A percentile compares a stretch with the other conserved stretches of the same genome.
phyloP scores from a whole-genome alignment of 2,329 filamentous ascomycete genomes.

The Tolypocladium tropicale region DNA sequence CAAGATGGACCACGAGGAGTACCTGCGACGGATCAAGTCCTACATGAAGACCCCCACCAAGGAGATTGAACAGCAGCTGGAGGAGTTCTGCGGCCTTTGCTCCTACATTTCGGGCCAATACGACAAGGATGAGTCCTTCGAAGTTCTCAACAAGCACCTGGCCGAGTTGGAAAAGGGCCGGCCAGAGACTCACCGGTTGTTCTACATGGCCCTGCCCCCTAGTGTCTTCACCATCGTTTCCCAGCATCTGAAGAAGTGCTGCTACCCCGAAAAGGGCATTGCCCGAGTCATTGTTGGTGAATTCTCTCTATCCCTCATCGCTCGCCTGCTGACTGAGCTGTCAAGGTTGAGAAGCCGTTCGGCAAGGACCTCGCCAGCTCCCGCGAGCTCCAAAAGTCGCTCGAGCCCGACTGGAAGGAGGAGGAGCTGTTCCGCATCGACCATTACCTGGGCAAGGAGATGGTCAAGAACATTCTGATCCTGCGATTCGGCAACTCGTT shows the following conservation, averaged over 20 bases:
- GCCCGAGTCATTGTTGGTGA: slow-evolving; percentile 78
- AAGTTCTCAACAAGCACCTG: slow-evolving; percentile 74
- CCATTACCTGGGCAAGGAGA: slow-evolving; percentile 98
- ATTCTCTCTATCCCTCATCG: not conserved
- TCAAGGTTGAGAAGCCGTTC: slow-evolving; percentile 95
- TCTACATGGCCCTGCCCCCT: slow-evolving; percentile 98
- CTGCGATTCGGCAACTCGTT: slow-evolving; percentile 98
- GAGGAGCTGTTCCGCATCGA: slow-evolving; percentile 99
- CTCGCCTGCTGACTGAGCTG: slow-evolving; percentile 14
- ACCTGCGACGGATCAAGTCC: slow-evolving; percentile 85
- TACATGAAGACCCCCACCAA: slow-evolving; percentile 99
- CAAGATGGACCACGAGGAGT: slow-evolving; percentile 98
- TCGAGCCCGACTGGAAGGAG: slow-evolving; percentile 97
- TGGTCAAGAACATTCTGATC: slow-evolving; percentile 99
- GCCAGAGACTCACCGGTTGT: slow-evolving; percentile 80
- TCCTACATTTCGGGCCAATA: slow-evolving; percentile 96
- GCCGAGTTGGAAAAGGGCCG: slow-evolving; percentile 74
- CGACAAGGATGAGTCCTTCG: slow-evolving; percentile 91
- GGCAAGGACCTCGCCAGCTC: slow-evolving; percentile 95
- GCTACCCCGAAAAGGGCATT: slow-evolving; percentile 86
- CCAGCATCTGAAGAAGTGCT: slow-evolving; percentile 93
- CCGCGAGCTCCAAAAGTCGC: slow-evolving; percentile 84
- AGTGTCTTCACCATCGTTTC: slow-evolving; percentile 98
- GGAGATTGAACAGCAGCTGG: slow-evolving; percentile 89
- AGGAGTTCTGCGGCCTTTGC: slow-evolving; percentile 81